Evolutionary conservation across 768 basidiomycete genomes (phyloP).

Genomic region (Psilocybe cubensis): DNA sequence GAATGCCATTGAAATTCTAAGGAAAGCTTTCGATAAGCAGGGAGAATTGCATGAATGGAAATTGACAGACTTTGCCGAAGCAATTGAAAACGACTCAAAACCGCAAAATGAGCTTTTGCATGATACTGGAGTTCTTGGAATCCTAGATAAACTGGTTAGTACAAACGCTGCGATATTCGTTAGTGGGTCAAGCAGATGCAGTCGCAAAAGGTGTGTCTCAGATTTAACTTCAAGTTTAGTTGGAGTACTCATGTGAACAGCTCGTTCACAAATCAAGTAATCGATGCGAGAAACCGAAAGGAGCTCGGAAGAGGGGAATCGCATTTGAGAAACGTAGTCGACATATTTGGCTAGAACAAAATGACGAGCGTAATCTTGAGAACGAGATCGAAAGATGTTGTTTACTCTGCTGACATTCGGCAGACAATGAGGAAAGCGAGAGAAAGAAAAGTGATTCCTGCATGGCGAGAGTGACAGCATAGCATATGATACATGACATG

Average conservation of each 20-base stretch:
- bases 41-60: constrained; percentile 43
- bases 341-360: constrained; percentile 42
- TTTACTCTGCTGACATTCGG: background rate
- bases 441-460: constrained; percentile 16
- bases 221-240: background rate
- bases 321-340: constrained; percentile 42
- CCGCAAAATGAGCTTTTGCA: constrained; percentile 35
- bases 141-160: constrained; percentile 61
- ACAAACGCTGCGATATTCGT: constrained; percentile 52
- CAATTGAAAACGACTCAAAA: constrained; percentile 20
- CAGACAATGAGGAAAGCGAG: background rate
- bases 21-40: constrained; percentile 43
- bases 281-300: constrained; percentile 41
- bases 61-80: constrained; percentile 47
- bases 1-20: constrained; percentile 46
- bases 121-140: constrained; percentile 56
- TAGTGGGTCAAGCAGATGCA: constrained; percentile 49
- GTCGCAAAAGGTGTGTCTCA: constrained; percentile 45
- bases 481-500: constrained; percentile 27
- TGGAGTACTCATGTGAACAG: constrained; percentile 30
- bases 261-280: constrained; percentile 57
- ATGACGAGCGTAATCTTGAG: background rate
- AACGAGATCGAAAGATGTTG: too few species aligned
- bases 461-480: constrained; percentile 25
- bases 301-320: constrained; percentile 20